phyloP scores from a whole-genome alignment of 768 basidiomycete species.

The Leccinum barrowsii region DNA sequence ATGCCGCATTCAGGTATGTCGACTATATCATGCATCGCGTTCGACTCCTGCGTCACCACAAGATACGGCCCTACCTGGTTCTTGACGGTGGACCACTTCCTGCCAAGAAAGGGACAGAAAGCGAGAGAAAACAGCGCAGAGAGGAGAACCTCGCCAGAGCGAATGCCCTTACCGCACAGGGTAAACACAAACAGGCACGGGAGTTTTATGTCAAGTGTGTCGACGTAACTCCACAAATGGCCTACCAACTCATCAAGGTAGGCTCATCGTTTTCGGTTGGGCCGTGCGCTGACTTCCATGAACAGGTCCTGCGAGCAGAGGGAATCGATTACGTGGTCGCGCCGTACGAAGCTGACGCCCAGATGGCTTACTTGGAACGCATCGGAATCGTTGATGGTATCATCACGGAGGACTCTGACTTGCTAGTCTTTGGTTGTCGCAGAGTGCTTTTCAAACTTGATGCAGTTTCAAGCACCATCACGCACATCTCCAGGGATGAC shows the following conservation, averaged over 20 bases:
- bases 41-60: constrained; percentile 78
- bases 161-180: constrained; percentile 69
- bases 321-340: constrained; percentile 84
- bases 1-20: constrained; percentile 65
- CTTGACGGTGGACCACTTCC: constrained; percentile 96
- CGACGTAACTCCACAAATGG: constrained; percentile 97
- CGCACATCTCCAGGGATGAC: constrained; percentile 61
- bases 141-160: constrained; percentile 76
- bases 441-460: constrained; percentile 95
- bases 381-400: constrained; percentile 82
- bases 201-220: constrained; percentile 88
- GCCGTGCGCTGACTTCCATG: constrained; percentile 3
- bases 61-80: constrained; percentile 86
- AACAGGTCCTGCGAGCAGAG: constrained; percentile 82
- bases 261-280: neutral
- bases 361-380: constrained; percentile 88
- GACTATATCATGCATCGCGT: constrained; percentile 95
- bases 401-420: constrained; percentile 96
- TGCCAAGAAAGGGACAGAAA: constrained; percentile 90
- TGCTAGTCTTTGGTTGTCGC: constrained; percentile 95
- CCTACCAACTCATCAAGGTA: constrained; percentile 95
- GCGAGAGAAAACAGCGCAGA: constrained; percentile 69
- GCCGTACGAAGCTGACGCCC: constrained; percentile 98
- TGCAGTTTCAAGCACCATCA: constrained; percentile 55
- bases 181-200: constrained; percentile 75